These are phyloP conservation scores for Penicillium griseofulvum DNA, from an alignment of 2,329 filamentous ascomycete species.

Conservation along the genomic window DNA sequence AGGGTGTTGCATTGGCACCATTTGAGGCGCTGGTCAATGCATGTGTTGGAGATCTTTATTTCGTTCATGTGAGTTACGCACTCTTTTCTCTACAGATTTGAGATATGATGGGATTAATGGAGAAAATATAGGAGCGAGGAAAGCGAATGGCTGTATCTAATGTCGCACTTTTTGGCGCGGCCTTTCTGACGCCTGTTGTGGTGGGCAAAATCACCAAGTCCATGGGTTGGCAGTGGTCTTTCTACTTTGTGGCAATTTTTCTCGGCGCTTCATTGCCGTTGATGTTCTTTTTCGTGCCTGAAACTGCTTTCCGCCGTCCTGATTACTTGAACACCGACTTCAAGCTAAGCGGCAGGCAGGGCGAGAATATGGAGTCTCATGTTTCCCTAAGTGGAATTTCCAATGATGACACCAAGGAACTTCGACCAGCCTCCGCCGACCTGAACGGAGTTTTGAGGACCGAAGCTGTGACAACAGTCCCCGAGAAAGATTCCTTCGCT, in stretches of 20 bases:
- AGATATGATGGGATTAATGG: not conserved
- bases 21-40: conserved; percentile 90
- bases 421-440: not conserved
- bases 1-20: conserved; percentile 81
- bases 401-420: conserved; percentile 11
- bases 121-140: conserved; percentile 60
- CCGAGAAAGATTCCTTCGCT: conserved; percentile 56
- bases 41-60: conserved; percentile 84
- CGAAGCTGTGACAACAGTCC: conserved; percentile 17
- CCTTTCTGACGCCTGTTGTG: conserved; percentile 80
- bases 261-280: conserved; percentile 66
- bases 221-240: conserved; percentile 82
- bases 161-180: conserved; percentile 67
- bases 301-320: conserved; percentile 74
- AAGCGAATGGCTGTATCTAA: conserved; percentile 81
- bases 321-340: conserved; percentile 68
- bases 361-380: conserved; percentile 14
- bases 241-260: conserved; percentile 86
- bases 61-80: conserved; percentile 66
- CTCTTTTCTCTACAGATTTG: not conserved
- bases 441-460: conserved; percentile 5
- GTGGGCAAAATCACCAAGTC: conserved; percentile 78
- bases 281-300: conserved; percentile 76
- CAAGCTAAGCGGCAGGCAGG: conserved; percentile 35
- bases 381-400: conserved; percentile 5